These are phyloP conservation scores for Aspergillus hortae DNA, from an alignment of 2,329 filamentous ascomycete species.

Conservation along the genomic window DNA sequence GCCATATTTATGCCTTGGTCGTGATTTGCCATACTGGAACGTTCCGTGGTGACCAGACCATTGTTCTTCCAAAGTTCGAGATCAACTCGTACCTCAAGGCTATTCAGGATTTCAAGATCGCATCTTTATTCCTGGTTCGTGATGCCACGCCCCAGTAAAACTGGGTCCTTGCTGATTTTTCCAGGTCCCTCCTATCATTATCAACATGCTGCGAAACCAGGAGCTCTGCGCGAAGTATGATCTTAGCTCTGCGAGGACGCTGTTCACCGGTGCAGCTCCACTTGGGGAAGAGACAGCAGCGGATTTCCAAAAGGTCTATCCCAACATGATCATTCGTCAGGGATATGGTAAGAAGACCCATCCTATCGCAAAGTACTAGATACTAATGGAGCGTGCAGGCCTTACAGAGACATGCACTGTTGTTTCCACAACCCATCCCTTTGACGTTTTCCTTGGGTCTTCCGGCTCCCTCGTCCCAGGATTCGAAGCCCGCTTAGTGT, in stretches of 20 bases:
- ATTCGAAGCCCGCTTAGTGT: conserved; percentile 63
- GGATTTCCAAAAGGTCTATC: conserved; percentile 60
- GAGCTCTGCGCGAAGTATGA: conserved; percentile 64
- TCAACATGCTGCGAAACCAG: conserved; percentile 66
- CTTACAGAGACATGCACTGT: conserved; percentile 76
- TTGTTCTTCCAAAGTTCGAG: conserved; percentile 72
- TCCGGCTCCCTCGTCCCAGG: conserved; percentile 68
- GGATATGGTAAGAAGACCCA: conserved; percentile 58
- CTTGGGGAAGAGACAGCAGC: conserved; percentile 68
- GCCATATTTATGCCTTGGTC: conserved; percentile 76
- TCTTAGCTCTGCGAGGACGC: conserved; percentile 60
- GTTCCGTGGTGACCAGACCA: conserved; percentile 69
- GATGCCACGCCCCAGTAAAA: neutral
- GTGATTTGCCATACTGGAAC: conserved; percentile 63
- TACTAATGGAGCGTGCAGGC: conserved; percentile 41
- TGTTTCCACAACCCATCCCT: conserved; percentile 52
- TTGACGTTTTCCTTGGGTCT: conserved; percentile 68
- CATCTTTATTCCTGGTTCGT: conserved; percentile 60
- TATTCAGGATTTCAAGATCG: conserved; percentile 67
- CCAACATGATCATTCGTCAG: conserved; percentile 64
- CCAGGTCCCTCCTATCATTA: conserved; percentile 78
- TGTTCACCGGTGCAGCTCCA: conserved; percentile 77
- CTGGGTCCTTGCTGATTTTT: neutral
- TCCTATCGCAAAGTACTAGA: neutral
- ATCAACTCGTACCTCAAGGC: conserved; percentile 60